phyloP scores from a whole-genome alignment of 805 yeast species.

The Pichia californica region DNA sequence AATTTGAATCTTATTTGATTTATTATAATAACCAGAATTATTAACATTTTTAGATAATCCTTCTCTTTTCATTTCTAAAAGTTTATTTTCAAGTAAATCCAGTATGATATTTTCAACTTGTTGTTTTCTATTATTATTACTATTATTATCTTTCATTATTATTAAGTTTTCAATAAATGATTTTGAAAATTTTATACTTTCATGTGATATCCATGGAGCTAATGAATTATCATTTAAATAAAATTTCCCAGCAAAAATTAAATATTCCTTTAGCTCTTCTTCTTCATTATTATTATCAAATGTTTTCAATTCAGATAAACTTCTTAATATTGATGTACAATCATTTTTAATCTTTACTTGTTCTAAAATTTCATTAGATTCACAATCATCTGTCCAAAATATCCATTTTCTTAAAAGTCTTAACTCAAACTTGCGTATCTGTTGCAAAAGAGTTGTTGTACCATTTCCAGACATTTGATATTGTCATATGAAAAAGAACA shows the following conservation, averaged over 20 bases:
- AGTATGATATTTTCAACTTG: neutral
- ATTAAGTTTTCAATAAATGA: neutral
- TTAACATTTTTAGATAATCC: constrained; percentile 4
- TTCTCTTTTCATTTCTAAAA: neutral
- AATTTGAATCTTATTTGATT: constrained; percentile 7
- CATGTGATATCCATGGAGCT: constrained; percentile 1
- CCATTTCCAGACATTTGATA: no score
- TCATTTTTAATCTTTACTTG: neutral
- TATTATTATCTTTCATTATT: no score
- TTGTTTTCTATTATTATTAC: neutral
- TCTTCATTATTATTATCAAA: neutral
- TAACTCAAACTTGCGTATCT: no score
- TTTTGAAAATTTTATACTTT: neutral
- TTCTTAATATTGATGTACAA: neutral
- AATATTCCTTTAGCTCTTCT: neutral
- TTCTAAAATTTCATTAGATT: neutral
- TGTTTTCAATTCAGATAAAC: neutral
- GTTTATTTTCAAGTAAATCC: neutral
- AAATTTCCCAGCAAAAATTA: constrained; percentile 2
- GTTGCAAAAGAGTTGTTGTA: no score
- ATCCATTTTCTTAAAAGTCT: constrained; percentile 16
- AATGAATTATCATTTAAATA: neutral
- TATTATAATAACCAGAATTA: constrained; percentile 4
- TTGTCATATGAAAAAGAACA: no score
- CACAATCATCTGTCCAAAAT: constrained; percentile 1